A percentile compares a stretch with the other conserved stretches of the same genome.
Evolutionary conservation across 352 stramenopile species (phyloP).

Genomic region (Blastocystis sp.): DNA sequence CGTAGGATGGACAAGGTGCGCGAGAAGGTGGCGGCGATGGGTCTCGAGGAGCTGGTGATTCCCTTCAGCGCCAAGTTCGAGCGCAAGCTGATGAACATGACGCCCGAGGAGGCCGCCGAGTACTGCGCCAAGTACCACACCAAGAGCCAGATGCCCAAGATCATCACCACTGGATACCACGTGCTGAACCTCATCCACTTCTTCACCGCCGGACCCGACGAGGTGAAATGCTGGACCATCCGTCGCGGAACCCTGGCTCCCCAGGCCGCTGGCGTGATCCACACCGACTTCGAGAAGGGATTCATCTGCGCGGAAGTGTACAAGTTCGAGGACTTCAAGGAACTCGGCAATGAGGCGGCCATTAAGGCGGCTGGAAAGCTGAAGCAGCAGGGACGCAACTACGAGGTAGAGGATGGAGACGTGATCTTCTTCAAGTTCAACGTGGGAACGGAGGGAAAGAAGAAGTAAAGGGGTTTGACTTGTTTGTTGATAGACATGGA

Average conservation of each 20-base stretch:
- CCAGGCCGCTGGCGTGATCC: conserved; percentile 93
- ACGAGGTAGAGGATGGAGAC: conserved; percentile 78
- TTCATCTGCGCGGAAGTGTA: conserved; percentile 88
- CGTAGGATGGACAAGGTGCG: conserved; percentile 86
- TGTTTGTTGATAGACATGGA: conserved; percentile 69
- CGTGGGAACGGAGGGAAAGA: conserved; percentile 67
- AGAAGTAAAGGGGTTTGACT: conserved; percentile 64
- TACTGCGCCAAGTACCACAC: conserved; percentile 62
- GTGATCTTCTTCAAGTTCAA: conserved; percentile 83
- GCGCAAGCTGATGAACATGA: conserved; percentile 71
- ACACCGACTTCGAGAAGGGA: conserved; percentile 96
- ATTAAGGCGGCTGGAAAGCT: conserved; percentile 79
- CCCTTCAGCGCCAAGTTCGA: conserved; percentile 96
- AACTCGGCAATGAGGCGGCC: conserved; percentile 65
- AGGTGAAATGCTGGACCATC: conserved; percentile 97
- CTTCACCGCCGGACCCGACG: conserved; percentile 94
- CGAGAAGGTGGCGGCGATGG: conserved; percentile 86
- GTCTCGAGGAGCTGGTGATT: conserved; percentile 86
- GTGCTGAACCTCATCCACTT: conserved; percentile 94
- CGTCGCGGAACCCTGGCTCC: conserved; percentile 81
- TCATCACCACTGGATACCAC: conserved; percentile 92
- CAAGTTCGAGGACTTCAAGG: conserved; percentile 78
- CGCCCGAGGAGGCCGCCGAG: conserved; percentile 59
- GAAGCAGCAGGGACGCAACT: conserved; percentile 75
- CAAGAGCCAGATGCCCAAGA: conserved; percentile 82